Conservation (phyloP, 2,329 filamentous ascomycete genomes). For the Aspergillus ustus region DNA sequence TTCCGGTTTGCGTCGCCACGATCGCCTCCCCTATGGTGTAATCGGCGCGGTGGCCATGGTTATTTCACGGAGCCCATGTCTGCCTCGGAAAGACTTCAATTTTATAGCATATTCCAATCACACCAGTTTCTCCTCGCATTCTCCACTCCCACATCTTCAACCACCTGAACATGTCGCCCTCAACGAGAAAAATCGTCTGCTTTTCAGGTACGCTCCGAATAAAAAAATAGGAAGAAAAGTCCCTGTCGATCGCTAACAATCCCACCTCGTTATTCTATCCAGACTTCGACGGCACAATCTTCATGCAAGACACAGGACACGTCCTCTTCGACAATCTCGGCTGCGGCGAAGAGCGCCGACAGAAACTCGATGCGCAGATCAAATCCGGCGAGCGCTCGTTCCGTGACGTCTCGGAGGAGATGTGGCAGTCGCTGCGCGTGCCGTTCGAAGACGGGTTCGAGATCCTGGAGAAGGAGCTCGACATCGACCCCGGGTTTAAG, state of each 20-base stretch:
- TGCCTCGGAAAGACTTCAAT: background rate
- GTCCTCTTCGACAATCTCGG: slow-evolving; percentile 70
- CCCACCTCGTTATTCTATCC: slow-evolving; percentile 16
- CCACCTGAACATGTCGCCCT: slow-evolving; percentile 14
- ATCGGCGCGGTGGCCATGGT: too few relatives aligned
- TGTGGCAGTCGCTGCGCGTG: slow-evolving; percentile 70
- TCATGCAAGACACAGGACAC: slow-evolving; percentile 73
- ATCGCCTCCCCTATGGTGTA: background rate
- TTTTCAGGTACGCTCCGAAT: slow-evolving; percentile 45
- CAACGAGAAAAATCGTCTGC: slow-evolving; percentile 51
- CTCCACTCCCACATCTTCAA: background rate
- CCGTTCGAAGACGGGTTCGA: slow-evolving; percentile 71
- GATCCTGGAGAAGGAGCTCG: slow-evolving; percentile 64
- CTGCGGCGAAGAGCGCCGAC: slow-evolving; percentile 61
- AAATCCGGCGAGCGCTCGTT: slow-evolving; percentile 68
- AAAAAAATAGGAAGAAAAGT: background rate
- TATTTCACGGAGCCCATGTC: background rate
- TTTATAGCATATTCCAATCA: background rate
- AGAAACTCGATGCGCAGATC: slow-evolving; percentile 66
- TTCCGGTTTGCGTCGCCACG: background rate
- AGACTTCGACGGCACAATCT: slow-evolving; percentile 76
- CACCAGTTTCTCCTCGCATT: background rate
- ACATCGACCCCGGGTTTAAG: slow-evolving; percentile 67
- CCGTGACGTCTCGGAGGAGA: slow-evolving; percentile 72
- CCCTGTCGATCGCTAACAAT: background rate